Base-by-base conservation (phyloP, 108 stramenopile species). In the Cyclotella choctawhatcheeana region DNA sequence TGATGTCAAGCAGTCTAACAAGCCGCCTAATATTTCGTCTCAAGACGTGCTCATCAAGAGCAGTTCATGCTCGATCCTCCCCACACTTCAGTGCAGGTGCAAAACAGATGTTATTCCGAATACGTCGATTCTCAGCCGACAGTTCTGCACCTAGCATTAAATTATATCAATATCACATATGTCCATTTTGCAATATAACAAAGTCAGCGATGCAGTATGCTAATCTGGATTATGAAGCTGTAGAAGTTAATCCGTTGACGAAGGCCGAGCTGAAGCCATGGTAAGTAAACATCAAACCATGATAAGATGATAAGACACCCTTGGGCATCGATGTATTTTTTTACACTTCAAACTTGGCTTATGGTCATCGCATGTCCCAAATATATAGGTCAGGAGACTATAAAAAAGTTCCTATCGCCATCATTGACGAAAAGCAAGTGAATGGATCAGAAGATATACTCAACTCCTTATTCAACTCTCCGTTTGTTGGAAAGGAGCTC, bases 221-320 rank as follows among this genome's bases (percentile, higher is more conserved):
- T 27, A 65, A 80, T 17, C 74, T 84, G 21, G 67, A 85, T 30
- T 89, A 89, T 53, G 51, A 79, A 5, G 53, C 51, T 7, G 67
- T 95, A 8, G 97, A 98, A 79, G 97, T 98, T 13, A 98, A 98
- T 71, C 97, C 97, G 1, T 75, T 98, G 30, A 96, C 92, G 10
- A 98, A 96, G 77, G 71, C 81, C 0, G 97, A 98, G 66, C 58
- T 96, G 48, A 74, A 85, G 78, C 67, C 69, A 52, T 86, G 80
- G 85, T 85, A 60, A 10, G 62, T 61, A 20, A 22, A 35, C 24
- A 22, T 20, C 5, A 1, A 40, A 14, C 1, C 60, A 1, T 30
- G 18, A 24, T n/a, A 24, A 8, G 8, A 40, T 40, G 37, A 12
- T 40, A n/a, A n/a, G n/a, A n/a, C n/a, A n/a, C n/a, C n/a, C n/a